Evolutionary conservation across 2,329 filamentous ascomycete genomes (phyloP).

Genomic region (Nannizziopsis arthrosporioides): DNA sequence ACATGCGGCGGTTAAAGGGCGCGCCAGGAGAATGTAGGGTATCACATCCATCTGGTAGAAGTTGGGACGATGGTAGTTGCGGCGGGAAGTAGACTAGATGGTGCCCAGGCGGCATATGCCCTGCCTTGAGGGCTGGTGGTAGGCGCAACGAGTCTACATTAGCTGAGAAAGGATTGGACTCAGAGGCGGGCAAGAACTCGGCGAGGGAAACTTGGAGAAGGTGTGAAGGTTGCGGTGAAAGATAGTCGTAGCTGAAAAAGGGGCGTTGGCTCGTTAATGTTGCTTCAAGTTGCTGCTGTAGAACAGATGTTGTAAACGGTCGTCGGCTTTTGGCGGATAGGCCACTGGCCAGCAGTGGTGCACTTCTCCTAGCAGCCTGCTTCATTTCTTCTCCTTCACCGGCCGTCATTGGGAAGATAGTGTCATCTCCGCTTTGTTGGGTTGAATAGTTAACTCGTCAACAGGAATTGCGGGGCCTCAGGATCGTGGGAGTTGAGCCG

Average conservation of each 20-base stretch:
- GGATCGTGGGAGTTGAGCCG: too few relatives aligned
- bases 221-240: conserved; percentile 51
- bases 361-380: not conserved
- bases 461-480: not conserved
- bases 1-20: conserved; percentile 67
- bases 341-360: not conserved
- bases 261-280: conserved; percentile 39
- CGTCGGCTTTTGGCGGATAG: not conserved
- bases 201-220: conserved; percentile 53
- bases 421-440: not conserved
- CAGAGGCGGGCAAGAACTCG: conserved; percentile 40
- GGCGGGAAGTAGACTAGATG: conserved; percentile 84
- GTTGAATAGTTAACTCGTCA: not conserved
- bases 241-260: conserved; percentile 43
- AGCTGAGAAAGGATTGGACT: conserved; percentile 17
- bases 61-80: conserved; percentile 46
- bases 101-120: conserved; percentile 44
- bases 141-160: conserved; percentile 19
- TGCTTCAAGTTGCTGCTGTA: not conserved
- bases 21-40: conserved; percentile 60
- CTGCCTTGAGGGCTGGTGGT: conserved; percentile 24
- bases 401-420: not conserved
- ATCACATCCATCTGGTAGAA: conserved; percentile 79
- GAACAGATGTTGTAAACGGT: not conserved
- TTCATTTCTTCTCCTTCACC: not conserved